A percentile compares a stretch with the other conserved stretches of the same genome.
Conservation (phyloP, 176 grass and related monocot species). For the Echinochloa phyllopogon region DNA sequence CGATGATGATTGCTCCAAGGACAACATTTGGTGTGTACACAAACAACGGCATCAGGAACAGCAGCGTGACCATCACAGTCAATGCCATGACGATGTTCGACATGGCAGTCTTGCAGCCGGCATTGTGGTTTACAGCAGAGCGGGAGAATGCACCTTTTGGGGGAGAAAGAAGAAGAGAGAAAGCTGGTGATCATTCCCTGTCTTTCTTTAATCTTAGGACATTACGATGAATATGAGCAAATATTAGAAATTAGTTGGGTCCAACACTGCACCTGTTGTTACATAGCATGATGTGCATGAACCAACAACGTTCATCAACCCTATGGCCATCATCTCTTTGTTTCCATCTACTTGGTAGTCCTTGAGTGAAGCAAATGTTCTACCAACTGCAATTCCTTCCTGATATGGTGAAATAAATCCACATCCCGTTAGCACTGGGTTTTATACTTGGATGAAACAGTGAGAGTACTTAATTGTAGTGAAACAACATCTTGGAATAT, state of each 20-base stretch:
- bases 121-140: slow-evolving; percentile 95
- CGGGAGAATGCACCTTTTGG: slow-evolving; percentile 86
- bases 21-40: slow-evolving; percentile 91
- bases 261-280: slow-evolving; percentile 63
- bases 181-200: not conserved
- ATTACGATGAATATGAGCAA: not conserved
- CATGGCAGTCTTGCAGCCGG: slow-evolving; percentile 92
- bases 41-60: slow-evolving; percentile 93
- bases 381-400: slow-evolving; percentile 94
- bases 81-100: slow-evolving; percentile 93
- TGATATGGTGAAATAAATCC: slow-evolving; percentile 37
- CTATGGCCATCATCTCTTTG: slow-evolving; percentile 99
- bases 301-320: slow-evolving; percentile 97
- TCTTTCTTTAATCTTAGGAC: not conserved
- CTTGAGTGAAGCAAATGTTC: slow-evolving; percentile 89
- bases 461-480: not conserved
- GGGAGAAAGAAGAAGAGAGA: not conserved
- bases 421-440: not conserved
- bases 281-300: slow-evolving; percentile 98
- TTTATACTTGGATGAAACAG: not conserved
- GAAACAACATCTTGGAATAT: not conserved
- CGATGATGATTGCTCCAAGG: slow-evolving; percentile 87
- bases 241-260: not conserved
- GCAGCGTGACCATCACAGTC: slow-evolving; percentile 86
- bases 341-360: slow-evolving; percentile 96